phyloP scores from a whole-genome alignment of 768 basidiomycete species.

The Boletus vinaceobasis region DNA sequence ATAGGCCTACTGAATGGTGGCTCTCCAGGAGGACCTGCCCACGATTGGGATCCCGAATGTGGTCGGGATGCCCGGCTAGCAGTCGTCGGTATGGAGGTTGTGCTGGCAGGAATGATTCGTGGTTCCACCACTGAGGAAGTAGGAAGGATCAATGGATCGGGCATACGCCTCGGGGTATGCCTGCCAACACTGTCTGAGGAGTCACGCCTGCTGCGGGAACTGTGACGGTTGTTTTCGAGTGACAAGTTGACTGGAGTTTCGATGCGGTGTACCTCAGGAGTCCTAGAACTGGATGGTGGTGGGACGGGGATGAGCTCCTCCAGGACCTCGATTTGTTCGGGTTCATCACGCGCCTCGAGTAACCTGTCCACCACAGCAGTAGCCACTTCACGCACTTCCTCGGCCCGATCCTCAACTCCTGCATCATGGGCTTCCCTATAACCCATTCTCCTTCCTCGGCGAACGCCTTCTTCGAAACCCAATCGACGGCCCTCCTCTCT shows the following conservation, averaged over 20 bases:
- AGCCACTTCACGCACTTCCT: slow-evolving; percentile 21
- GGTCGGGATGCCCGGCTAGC: slow-evolving; percentile 17
- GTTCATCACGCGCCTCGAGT: slow-evolving; percentile 22
- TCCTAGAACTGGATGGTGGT: slow-evolving; percentile 10
- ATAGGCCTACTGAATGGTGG: slow-evolving; percentile 13
- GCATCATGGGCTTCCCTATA: slow-evolving; percentile 24
- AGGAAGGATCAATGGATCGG: slow-evolving; percentile 10
- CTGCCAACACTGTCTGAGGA: slow-evolving; percentile 13
- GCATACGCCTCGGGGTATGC: slow-evolving; percentile 11
- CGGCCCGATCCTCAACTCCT: slow-evolving; percentile 10
- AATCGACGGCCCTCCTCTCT: slow-evolving; percentile 51
- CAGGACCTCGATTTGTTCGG: slow-evolving; percentile 22
- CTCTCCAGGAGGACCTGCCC: slow-evolving; percentile 13
- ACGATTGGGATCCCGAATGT: slow-evolving; percentile 15
- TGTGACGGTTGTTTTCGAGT: slow-evolving; percentile 13
- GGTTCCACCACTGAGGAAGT: slow-evolving; percentile 8
- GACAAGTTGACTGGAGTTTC: slow-evolving; percentile 17
- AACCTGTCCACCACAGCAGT: slow-evolving; percentile 20
- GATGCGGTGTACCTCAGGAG: slow-evolving; percentile 27
- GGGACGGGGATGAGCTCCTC: slow-evolving; percentile 13
- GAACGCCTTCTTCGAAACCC: slow-evolving; percentile 52
- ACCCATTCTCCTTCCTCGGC: slow-evolving; percentile 32
- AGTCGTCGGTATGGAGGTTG: slow-evolving; percentile 6
- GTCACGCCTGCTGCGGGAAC: slow-evolving; percentile 20
- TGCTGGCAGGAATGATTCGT: slow-evolving; percentile 9